A percentile compares a stretch with the other conserved stretches of the same genome.
These are phyloP conservation scores for Lolium multiflorum DNA, from an alignment of 176 grass and related monocot species.

Conservation along the genomic window DNA sequence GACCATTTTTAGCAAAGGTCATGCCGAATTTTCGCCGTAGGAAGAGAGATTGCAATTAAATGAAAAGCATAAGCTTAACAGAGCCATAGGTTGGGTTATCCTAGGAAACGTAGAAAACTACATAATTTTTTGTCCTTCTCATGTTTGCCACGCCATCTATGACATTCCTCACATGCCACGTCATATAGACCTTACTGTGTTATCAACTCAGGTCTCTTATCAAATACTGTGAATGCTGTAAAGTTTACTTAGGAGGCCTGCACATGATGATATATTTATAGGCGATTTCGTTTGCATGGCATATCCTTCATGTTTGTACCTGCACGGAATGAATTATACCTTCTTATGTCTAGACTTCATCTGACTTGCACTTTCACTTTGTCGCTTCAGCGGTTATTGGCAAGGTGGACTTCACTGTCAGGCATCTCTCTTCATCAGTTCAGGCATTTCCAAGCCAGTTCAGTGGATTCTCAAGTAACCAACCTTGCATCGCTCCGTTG, in stretches of 20 bases:
- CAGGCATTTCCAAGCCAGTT: slow-evolving; percentile 66
- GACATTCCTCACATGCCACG: no score
- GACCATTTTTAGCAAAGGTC: no score
- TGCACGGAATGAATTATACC: not conserved
- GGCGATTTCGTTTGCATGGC: not conserved
- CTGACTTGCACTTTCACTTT: slow-evolving; percentile 29
- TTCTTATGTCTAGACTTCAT: not conserved
- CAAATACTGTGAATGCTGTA: not conserved
- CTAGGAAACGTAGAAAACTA: no score
- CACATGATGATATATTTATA: not conserved
- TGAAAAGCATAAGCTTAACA: no score
- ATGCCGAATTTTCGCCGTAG: no score
- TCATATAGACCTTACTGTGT: no score
- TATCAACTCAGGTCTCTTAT: no score
- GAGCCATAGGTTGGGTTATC: no score
- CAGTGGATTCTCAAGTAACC: slow-evolving; percentile 65
- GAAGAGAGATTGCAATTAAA: no score
- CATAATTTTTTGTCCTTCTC: no score
- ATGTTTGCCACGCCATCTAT: no score
- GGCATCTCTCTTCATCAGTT: slow-evolving; percentile 88
- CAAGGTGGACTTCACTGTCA: slow-evolving; percentile 98
- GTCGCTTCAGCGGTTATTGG: slow-evolving; percentile 74
- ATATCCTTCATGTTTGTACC: slow-evolving; percentile 1
- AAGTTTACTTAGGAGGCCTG: not conserved
- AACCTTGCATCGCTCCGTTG: slow-evolving; percentile 72